Evolutionary conservation across 179 eudicot genomes (phyloP), one percentile per base, ranked within the genome.

Genomic region (Beta corolliflora): DNA sequence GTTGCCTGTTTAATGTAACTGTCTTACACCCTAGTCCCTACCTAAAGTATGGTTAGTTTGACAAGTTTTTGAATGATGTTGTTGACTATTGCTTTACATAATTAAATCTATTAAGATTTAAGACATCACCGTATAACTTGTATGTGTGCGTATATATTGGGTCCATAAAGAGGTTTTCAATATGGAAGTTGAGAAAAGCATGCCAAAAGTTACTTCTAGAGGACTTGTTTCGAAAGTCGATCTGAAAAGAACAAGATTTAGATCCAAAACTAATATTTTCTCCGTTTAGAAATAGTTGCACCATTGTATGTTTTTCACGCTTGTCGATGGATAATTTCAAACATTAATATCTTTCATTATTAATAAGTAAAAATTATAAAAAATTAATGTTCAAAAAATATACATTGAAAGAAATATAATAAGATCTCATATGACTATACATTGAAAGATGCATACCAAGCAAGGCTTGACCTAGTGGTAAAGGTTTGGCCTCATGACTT

Each of bases 1-100:
- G 80, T 76, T 46, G 80, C 75, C 80, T 75, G 79, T 67, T 81
- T 75, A 23, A 70, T 68, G 9, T 65, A 81, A 76, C 48, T 63
- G 15, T 44, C 46, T 55, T 21, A 75, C 78, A 75, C 50, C 76
- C 66, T 75, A 73, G 41, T 61, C 61, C 41, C 36, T 58, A 75
- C 55, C 55, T 53, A 72, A 77, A 77, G 23, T 21, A 15, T 63
- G 54, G 70, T 64, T 66, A 31, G 63, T 53, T 73, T 52, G 63
- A 69, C 80, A 73, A 29, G 64, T 71, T 7, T 73, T 53, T 73
- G 25, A 73, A 46, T 23, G 25, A 14, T 21, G 41, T n/a, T 21
- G 60, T 54, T 73, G 77, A 73, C 64, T 73, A 73, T 0, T 10
- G 15, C 25, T 6, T 64, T 23, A 64, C 65, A n/a, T 64, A 4